Percentiles rank a stretch among this genome's conserved stretches.
phyloP scores from a whole-genome alignment of 2,329 filamentous ascomycete genomes.

The Paradendryphiella salina region DNA sequence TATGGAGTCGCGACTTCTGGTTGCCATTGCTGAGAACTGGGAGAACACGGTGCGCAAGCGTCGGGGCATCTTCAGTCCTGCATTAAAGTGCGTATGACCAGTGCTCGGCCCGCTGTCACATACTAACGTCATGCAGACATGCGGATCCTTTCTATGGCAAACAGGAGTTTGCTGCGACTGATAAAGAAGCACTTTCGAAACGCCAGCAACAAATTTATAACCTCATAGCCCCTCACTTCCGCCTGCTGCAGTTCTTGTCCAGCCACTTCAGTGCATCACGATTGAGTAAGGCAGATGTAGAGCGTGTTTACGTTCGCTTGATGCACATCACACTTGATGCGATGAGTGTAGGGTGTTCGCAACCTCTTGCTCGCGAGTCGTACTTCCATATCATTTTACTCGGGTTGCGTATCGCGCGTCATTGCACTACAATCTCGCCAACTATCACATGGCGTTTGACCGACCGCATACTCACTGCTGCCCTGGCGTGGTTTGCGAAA shows the following conservation, averaged over 20 bases:
- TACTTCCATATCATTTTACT: constrained; percentile 87
- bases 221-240: constrained; percentile 81
- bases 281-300: constrained; percentile 79
- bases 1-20: constrained; percentile 82
- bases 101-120: neutral
- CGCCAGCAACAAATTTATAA: constrained; percentile 80
- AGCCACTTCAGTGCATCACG: constrained; percentile 95
- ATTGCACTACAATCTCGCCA: constrained; percentile 66
- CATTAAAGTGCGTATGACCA: constrained; percentile 59
- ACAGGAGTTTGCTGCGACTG: constrained; percentile 90
- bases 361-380: constrained; percentile 89
- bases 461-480: constrained; percentile 84
- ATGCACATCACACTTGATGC: constrained; percentile 78
- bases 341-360: constrained; percentile 64
- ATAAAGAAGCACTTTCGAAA: constrained; percentile 72
- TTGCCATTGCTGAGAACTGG: constrained; percentile 88
- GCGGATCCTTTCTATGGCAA: constrained; percentile 87
- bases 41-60: constrained; percentile 77
- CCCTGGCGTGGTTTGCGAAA: constrained; percentile 83
- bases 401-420: constrained; percentile 74
- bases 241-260: constrained; percentile 82
- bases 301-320: constrained; percentile 79
- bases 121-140: constrained; percentile 54
- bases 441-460: constrained; percentile 80
- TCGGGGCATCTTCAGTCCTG: constrained; percentile 77